Base-by-base conservation (phyloP, 1,284 basidiomycete genomes). In the Moniliella sp. region DNA sequence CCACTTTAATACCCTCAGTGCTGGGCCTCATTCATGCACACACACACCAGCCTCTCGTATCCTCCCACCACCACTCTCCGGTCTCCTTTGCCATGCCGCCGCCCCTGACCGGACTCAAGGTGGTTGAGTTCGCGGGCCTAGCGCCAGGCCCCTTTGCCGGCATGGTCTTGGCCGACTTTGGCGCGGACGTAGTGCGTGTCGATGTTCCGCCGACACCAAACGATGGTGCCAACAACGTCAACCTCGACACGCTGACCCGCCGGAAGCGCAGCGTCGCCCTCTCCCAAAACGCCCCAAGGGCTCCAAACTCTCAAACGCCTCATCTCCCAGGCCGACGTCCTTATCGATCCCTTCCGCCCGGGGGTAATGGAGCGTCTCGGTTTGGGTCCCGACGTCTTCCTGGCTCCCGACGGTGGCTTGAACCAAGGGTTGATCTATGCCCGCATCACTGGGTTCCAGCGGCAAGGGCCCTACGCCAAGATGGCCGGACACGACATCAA, bases 291-390 rank as follows among this genome's bases (percentile, higher is more conserved):
- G 8, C 56, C 65, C 0, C 66, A 65, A 14, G 79, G 79, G n/a
- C 61, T 68, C 28, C 66, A 66, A 9, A 52, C 72, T n/a, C 51
- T 76, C 36, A 66, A 65, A 45, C 67, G 65, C 33, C 64, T 83
- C 37, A 67, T 82, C 15, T 55, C 63, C n/a, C 50, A 65, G 25
- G 74, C 76, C 3, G 78, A 83, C 54, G 69, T 82, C 10, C 62
- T 82, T 28, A 78, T 83, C 45, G 79, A 83, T 50, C 73, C 79
- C 1, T 83, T 77, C 56, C 65, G 79, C 31, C 78, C 79, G 27
- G 78, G 78, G 0, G 77, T 82, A 2, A 66, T 82, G 60, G 79
- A 83, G 50, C 67, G 70, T 36, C 62, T 81, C 13, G 76, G 75
- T 2, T 63, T 82, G 8, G 78, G 77, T 4, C 79, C 79, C 1